phyloP scores from a whole-genome alignment of 2,329 filamentous ascomycete genomes.

The Neonectria hederae region DNA sequence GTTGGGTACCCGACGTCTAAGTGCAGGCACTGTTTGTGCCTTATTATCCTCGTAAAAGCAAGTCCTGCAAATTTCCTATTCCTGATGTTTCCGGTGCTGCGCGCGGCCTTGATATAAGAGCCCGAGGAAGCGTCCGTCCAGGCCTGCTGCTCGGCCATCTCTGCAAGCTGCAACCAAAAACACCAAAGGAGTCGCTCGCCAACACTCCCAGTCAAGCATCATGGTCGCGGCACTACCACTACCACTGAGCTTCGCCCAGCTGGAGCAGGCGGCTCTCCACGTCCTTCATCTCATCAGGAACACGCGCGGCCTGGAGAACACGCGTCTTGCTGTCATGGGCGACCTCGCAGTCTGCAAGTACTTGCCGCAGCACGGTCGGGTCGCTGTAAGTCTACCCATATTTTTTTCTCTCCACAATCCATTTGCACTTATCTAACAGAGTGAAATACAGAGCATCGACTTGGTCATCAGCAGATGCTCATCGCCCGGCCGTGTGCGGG shows the following conservation, averaged over 20 bases:
- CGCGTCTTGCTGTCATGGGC: conserved; percentile 41
- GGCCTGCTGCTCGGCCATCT: conserved; percentile 9
- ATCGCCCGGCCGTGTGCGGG: conserved; percentile 42
- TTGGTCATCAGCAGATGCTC: conserved; percentile 44
- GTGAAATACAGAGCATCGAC: conserved; percentile 39
- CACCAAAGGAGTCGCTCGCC: background rate
- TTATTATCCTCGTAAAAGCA: background rate
- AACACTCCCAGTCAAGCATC: conserved; percentile 6
- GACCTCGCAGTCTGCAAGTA: conserved; percentile 43
- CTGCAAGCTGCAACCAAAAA: background rate
- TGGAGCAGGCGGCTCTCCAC: conserved; percentile 85
- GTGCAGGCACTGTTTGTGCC: conserved; percentile 12
- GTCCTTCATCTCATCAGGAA: conserved; percentile 82
- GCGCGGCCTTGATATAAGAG: conserved; percentile 3
- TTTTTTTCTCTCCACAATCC: background rate
- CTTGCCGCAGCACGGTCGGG: conserved; percentile 31
- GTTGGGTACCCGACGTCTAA: conserved; percentile 18
- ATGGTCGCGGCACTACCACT: conserved; percentile 38
- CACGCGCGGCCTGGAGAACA: conserved; percentile 42
- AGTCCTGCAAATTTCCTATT: background rate
- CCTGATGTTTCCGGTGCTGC: background rate
- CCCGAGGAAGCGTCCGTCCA: background rate
- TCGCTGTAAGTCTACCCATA: conserved; percentile 27
- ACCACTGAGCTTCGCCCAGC: conserved; percentile 42
- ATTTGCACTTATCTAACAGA: background rate